A percentile compares a stretch with the other conserved stretches of the same genome.
phyloP scores from a whole-genome alignment of 495 filamentous ascomycete species.

The Penicillium longicatenatum region DNA sequence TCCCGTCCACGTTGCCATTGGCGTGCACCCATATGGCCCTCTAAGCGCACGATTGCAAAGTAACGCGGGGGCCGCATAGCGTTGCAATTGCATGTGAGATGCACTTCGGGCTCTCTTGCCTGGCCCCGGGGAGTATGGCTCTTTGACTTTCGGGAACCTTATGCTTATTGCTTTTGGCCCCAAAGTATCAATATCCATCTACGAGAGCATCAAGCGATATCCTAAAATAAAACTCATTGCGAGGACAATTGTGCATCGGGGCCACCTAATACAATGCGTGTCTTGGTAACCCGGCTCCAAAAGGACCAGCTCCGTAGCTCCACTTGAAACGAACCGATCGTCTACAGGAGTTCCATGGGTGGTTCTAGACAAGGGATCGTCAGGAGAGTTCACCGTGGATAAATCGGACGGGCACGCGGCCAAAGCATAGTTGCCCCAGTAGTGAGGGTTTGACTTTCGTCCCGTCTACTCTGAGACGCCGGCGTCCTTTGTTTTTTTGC shows the following conservation, averaged over 20 bases:
- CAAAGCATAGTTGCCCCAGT: no score
- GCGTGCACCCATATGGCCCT: no score
- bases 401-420: no score
- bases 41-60: background rate
- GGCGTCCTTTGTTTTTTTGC: background rate
- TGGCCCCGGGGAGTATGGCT: background rate
- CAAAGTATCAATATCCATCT: background rate
- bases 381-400: background rate
- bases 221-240: no score
- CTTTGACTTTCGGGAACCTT: background rate
- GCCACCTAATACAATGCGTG: no score
- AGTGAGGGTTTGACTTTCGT: background rate
- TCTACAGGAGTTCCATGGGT: background rate
- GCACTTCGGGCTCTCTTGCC: no score
- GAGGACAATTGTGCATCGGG: no score
- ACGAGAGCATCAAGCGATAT: no score
- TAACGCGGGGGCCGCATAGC: background rate
- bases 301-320: background rate
- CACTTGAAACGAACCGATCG: background rate
- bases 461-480: background rate
- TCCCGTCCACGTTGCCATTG: no score
- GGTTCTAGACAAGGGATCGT: background rate
- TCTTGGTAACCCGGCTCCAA: no score
- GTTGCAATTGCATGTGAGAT: constrained; percentile 4
- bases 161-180: background rate